Evolutionary conservation across 148 eudicot species (phyloP).

Genomic region (Agrostemma githago): DNA sequence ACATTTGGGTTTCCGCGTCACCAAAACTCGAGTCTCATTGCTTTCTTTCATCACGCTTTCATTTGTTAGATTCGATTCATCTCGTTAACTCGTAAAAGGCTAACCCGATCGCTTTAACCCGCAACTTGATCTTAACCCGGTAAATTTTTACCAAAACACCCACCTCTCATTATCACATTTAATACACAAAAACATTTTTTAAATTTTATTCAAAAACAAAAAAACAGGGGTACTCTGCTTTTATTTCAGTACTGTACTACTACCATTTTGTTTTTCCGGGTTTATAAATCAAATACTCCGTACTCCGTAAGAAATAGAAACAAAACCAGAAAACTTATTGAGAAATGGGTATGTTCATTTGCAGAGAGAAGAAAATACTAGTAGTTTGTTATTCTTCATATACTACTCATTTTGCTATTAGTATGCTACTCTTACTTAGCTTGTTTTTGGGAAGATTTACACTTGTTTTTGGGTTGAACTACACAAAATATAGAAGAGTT

Average conservation of each 20-base stretch:
- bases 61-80: too few relatives aligned
- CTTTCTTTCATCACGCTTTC: too few relatives aligned
- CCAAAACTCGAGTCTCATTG: too few relatives aligned
- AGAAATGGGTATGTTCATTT: constrained; percentile 25
- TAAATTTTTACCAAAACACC: too few relatives aligned
- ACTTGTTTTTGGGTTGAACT: constrained; percentile 42
- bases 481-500: constrained; percentile 61
- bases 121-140: too few relatives aligned
- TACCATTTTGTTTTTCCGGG: neutral
- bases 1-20: too few relatives aligned
- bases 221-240: constrained; percentile 24
- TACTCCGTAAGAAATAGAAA: constrained; percentile 4
- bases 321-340: neutral
- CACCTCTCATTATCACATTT: constrained; percentile 17
- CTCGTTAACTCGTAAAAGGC: too few relatives aligned
- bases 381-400: neutral
- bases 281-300: neutral
- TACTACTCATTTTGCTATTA: constrained; percentile 7
- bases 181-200: constrained; percentile 9
- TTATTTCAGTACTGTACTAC: constrained; percentile 5
- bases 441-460: constrained; percentile 25
- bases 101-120: too few relatives aligned
- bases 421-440: constrained; percentile 17
- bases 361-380: constrained; percentile 9
- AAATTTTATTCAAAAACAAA: neutral